Conservation (phyloP, 768 basidiomycete genomes). For the Amanita phalloides region DNA sequence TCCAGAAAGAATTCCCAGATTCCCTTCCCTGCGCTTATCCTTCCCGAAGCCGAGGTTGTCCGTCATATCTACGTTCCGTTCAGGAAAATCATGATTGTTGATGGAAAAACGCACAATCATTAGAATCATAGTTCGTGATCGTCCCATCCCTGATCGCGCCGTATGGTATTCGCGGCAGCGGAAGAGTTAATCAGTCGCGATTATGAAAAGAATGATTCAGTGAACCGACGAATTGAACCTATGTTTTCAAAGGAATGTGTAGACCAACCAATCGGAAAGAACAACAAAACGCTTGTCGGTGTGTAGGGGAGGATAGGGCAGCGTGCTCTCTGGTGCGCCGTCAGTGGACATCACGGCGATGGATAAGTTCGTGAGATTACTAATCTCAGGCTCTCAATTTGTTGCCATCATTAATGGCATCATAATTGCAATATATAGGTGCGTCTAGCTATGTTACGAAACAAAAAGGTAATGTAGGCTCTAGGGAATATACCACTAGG, state of each 20-base stretch:
- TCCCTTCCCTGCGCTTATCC: slow-evolving; percentile 61
- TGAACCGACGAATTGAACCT: not conserved
- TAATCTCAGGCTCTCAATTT: not conserved
- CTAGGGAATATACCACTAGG: not conserved
- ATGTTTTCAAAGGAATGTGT: slow-evolving; percentile 1
- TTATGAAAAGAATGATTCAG: not conserved
- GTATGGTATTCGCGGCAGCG: not conserved
- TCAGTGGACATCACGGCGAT: slow-evolving; percentile 14
- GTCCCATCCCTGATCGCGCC: slow-evolving; percentile 69
- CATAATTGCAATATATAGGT: no score
- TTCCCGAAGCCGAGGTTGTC: slow-evolving; percentile 85
- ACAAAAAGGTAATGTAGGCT: not conserved
- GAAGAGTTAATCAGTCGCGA: not conserved
- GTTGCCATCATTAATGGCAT: not conserved
- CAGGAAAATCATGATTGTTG: not conserved
- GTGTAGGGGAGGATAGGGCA: slow-evolving; percentile 77
- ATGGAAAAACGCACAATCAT: slow-evolving; percentile 55
- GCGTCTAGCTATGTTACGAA: not conserved
- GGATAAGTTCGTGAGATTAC: not conserved
- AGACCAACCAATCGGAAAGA: slow-evolving; percentile 79
- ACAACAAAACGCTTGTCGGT: slow-evolving; percentile 76
- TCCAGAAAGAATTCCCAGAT: slow-evolving; percentile 61
- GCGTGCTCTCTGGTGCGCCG: slow-evolving; percentile 43
- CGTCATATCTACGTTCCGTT: slow-evolving; percentile 51
- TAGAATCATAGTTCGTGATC: slow-evolving; percentile 87